Percentiles rank a stretch among this genome's conserved stretches.
Evolutionary conservation across 2,329 filamentous ascomycete genomes (phyloP).

Genomic region (Colletotrichum brevisporum): DNA sequence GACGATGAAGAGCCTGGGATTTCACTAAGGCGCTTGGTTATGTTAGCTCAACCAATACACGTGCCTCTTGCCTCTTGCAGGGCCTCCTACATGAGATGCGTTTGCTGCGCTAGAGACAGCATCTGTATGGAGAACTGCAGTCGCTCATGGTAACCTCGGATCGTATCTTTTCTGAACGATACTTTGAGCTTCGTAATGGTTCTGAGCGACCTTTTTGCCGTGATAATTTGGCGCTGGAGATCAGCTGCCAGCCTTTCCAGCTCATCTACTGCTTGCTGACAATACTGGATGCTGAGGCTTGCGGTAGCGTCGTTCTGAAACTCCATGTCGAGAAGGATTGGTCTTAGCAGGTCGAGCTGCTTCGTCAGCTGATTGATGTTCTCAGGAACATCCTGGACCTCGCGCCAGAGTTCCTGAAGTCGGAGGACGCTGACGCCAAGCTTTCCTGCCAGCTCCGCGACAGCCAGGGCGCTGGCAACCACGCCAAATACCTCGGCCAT

Average conservation of each 20-base stretch:
- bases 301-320: not conserved
- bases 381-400: constrained; percentile 26
- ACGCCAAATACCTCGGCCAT: constrained; percentile 31
- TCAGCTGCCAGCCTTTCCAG: constrained; percentile 13
- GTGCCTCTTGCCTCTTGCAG: not conserved
- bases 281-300: constrained; percentile 2
- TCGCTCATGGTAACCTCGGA: constrained; percentile 3
- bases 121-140: constrained; percentile 5
- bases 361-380: constrained; percentile 8
- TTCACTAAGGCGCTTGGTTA: not conserved
- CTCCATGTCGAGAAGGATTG: constrained; percentile 10
- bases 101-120: not conserved
- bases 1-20: not conserved
- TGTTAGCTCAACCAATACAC: not conserved
- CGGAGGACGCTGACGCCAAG: constrained; percentile 14
- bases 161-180: constrained; percentile 9
- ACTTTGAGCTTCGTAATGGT: constrained; percentile 18
- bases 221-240: not conserved
- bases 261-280: constrained; percentile 9
- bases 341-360: constrained; percentile 1
- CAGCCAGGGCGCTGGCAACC: constrained; percentile 27
- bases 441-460: constrained; percentile 23
- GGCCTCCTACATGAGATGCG: not conserved
- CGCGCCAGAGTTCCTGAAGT: constrained; percentile 23
- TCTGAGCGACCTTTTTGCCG: not conserved